Evolutionary conservation across 805 yeast species (phyloP).

Genomic region (Yueomyces sp.): DNA sequence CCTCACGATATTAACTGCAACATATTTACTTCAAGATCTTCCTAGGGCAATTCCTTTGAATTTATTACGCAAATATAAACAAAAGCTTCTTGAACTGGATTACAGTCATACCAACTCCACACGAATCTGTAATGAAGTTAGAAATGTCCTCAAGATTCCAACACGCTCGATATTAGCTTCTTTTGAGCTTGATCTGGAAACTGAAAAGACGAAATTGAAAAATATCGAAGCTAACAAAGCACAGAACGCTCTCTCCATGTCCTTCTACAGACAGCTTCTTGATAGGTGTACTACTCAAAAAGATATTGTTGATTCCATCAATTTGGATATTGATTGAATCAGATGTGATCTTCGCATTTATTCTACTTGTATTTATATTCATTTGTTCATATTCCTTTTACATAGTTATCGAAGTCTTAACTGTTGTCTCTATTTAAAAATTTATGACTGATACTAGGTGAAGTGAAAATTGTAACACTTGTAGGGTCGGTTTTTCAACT

Average conservation of each 20-base stretch:
- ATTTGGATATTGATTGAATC: slow-evolving; percentile 19
- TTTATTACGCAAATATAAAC: slow-evolving; percentile 55
- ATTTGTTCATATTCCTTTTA: too few species aligned
- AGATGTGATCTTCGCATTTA: too few species aligned
- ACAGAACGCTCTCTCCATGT: slow-evolving; percentile 13
- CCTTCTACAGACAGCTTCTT: slow-evolving; percentile 14
- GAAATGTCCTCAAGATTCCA: slow-evolving; percentile 71
- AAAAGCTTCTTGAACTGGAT: slow-evolving; percentile 51
- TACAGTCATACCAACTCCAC: slow-evolving; percentile 68
- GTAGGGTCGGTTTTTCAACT: too few species aligned
- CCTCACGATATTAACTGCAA: slow-evolving; percentile 38
- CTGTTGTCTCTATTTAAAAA: too few species aligned
- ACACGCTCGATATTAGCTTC: slow-evolving; percentile 51
- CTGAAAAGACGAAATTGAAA: slow-evolving; percentile 12
- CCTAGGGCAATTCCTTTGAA: slow-evolving; percentile 85
- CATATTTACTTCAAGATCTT: slow-evolving; percentile 62
- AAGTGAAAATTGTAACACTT: too few species aligned
- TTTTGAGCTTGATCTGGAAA: slow-evolving; percentile 17
- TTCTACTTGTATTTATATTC: too few species aligned
- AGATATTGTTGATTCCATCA: slow-evolving; percentile 12
- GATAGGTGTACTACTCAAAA: slow-evolving; percentile 13
- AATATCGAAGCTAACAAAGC: slow-evolving; percentile 15
- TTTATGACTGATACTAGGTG: too few species aligned
- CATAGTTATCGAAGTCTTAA: too few species aligned
- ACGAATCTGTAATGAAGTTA: slow-evolving; percentile 69